Conservation (phyloP, 1,284 basidiomycete species). For the Erythrobasidium hasegawianum region DNA sequence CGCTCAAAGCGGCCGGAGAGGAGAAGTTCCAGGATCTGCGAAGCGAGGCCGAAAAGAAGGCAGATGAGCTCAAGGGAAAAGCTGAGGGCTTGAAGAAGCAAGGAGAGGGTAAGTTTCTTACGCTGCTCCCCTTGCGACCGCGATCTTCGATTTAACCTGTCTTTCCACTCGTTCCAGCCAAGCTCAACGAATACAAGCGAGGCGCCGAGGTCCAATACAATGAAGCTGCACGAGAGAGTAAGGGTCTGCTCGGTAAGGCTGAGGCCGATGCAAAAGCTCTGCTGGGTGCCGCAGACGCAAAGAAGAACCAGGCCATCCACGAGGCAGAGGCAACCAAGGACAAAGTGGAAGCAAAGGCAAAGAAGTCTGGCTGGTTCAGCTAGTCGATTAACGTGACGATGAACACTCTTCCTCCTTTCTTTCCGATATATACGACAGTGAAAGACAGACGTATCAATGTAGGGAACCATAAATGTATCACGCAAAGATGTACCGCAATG, state of each 20-base stretch:
- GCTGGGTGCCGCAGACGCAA: conserved; percentile 19
- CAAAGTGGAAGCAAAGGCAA: not conserved
- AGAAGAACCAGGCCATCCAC: conserved; percentile 16
- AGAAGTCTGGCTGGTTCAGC: conserved; percentile 35
- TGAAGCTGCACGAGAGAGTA: conserved; percentile 10
- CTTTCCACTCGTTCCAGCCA: not conserved
- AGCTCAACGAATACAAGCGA: conserved; percentile 1
- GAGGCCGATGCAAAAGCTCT: conserved; percentile 24
- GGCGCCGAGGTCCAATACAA: conserved; percentile 4
- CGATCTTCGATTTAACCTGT: too few species aligned
- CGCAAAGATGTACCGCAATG: too few species aligned
- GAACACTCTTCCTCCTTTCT: too few species aligned
- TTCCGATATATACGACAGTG: not conserved
- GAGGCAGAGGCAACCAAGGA: conserved; percentile 3
- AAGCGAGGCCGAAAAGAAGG: conserved; percentile 24
- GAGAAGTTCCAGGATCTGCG: conserved; percentile 27
- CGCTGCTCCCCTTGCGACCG: too few species aligned
- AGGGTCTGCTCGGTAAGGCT: conserved; percentile 25
- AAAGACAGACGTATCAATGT: not conserved
- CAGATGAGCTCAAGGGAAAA: conserved; percentile 22
- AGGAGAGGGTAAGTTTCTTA: conserved; percentile 9
- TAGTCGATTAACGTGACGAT: too few species aligned
- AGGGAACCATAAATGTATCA: too few species aligned
- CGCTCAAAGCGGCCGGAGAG: conserved; percentile 21
- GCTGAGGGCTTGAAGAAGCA: conserved; percentile 32